Evolutionary conservation across 2,329 filamentous ascomycete species (phyloP), one percentile per base, ranked within the genome.

Genomic region (Neofusicoccum laricinum): DNA sequence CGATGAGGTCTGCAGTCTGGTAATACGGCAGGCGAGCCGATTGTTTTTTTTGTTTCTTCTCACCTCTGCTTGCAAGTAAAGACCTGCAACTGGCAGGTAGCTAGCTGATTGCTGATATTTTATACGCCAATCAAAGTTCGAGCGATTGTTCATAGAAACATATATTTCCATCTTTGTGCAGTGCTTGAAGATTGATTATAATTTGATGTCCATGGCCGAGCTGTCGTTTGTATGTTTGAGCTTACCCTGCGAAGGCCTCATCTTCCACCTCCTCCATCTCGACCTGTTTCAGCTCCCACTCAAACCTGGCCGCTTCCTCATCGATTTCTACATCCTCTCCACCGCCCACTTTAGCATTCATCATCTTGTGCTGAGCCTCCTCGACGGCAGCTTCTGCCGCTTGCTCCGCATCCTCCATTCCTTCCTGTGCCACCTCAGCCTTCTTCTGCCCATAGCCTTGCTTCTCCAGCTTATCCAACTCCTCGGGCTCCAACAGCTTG

Each of bases 401-500:
- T 53, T 70, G 68, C 8, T 73, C 71, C 17, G 72, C 72, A 51
- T 68, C 70, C 14, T 48, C 63, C 64, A 63, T 51, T 11, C 46
- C 65, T 3, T 38, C 64, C 66, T 64, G 61, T 19, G 17, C 57
- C 4, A 36, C 34, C n/a, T 40, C 61, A 51, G 63, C 65, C 61
- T 62, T 66, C 53, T 63, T 65, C 57, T 41, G 17, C 57, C 63
- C 46, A 10, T 64, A 85, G 55, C 86, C 83, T 25, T 84, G 82
- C 71, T 85, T 84, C 70, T 86, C 81, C 57, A 88, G 70, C 69
- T 84, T 83, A 53, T 87, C 87, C 65, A 84, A 80, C 68, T 84
- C 84, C 48, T 85, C 84, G 0, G 78, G 79, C 64, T 81, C 81
- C 34, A 83, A 65, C 53, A 83, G 68, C 17, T 77, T 69, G 0